Conservation (phyloP, 2,329 filamentous ascomycete genomes). For the Aureobasidium namibiae region DNA sequence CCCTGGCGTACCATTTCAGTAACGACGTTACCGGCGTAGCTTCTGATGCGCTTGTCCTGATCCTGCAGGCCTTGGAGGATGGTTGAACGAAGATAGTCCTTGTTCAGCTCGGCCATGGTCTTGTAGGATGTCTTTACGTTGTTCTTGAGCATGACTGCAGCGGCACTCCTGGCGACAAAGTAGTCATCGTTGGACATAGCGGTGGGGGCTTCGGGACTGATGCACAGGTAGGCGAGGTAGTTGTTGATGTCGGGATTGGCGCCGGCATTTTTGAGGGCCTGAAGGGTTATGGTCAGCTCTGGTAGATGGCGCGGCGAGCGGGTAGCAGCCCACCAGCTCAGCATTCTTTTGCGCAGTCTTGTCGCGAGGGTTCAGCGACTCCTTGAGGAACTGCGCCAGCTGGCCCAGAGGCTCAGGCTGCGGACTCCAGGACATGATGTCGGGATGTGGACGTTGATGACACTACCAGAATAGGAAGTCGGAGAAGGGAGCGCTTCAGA, state of each 20-base stretch:
- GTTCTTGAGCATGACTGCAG: constrained; percentile 93
- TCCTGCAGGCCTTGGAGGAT: constrained; percentile 76
- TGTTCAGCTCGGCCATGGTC: constrained; percentile 62
- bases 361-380: constrained; percentile 82
- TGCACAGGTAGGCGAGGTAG: constrained; percentile 88
- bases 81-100: constrained; percentile 70
- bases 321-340: constrained; percentile 58
- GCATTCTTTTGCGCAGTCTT: constrained; percentile 77
- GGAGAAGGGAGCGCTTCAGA: not conserved
- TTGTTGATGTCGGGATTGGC: constrained; percentile 90
- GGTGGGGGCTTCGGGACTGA: constrained; percentile 54
- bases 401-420: constrained; percentile 79
- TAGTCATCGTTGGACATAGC: constrained; percentile 55
- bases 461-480: not conserved
- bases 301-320: not conserved
- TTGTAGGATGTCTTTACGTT: constrained; percentile 71
- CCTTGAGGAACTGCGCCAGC: constrained; percentile 79
- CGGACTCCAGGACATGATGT: constrained; percentile 85
- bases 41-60: constrained; percentile 71
- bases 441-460: not conserved
- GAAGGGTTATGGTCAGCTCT: not conserved
- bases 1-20: constrained; percentile 82
- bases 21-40: constrained; percentile 84
- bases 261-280: constrained; percentile 93
- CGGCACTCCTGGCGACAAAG: constrained; percentile 73